These are phyloP conservation scores for Lycium barbarum DNA, from an alignment of 257 asterid genomes.

Conservation along the genomic window DNA sequence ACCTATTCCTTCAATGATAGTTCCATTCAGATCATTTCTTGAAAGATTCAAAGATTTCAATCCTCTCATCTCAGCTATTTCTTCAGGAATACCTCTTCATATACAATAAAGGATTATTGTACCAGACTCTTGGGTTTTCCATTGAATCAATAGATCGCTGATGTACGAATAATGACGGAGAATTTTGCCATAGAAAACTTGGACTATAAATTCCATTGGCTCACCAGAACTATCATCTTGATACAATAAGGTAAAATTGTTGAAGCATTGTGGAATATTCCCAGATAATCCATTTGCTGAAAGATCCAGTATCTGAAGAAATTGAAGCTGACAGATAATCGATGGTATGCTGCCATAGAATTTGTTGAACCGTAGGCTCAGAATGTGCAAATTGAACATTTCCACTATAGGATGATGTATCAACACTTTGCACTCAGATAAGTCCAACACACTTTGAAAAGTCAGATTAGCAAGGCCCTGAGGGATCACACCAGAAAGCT, in stretches of 20 bases:
- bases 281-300: background rate
- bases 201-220: background rate
- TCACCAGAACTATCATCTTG: background rate
- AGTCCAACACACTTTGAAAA: slow-evolving; percentile 34
- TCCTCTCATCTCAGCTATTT: slow-evolving; percentile 32
- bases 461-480: slow-evolving; percentile 11
- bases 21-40: slow-evolving; percentile 41
- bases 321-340: slow-evolving; percentile 7
- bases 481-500: slow-evolving; percentile 46
- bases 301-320: slow-evolving; percentile 23
- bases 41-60: slow-evolving; percentile 42
- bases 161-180: background rate
- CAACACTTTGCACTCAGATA: slow-evolving; percentile 45
- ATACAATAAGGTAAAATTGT: slow-evolving; percentile 33
- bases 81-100: slow-evolving; percentile 39
- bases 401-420: slow-evolving; percentile 32
- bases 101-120: slow-evolving; percentile 25
- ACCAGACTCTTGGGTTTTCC: slow-evolving; percentile 36
- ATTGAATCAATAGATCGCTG: slow-evolving; percentile 31
- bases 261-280: slow-evolving; percentile 35
- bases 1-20: slow-evolving; percentile 28
- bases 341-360: slow-evolving; percentile 13
- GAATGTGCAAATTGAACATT: slow-evolving; percentile 21
- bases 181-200: background rate
- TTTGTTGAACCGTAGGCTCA: slow-evolving; percentile 11